Conservation (phyloP, 2,329 filamentous ascomycete species). For the Sphaerulina vaccinii region DNA sequence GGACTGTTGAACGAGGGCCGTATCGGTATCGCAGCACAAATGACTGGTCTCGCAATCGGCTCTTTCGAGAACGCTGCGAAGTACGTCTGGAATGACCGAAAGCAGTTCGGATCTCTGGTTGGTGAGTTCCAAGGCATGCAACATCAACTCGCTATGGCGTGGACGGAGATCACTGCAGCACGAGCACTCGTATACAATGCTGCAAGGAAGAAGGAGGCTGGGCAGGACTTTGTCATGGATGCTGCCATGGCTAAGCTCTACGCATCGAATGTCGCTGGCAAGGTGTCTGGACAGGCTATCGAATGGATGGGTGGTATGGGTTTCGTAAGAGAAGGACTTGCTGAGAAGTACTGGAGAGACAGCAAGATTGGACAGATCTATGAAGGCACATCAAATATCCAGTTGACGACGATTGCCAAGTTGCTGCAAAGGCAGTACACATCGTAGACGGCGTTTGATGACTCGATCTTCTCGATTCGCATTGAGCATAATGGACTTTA, state of each 20-base stretch:
- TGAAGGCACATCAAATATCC: slow-evolving; percentile 80
- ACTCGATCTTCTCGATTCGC: too few species aligned
- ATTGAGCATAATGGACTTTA: too few species aligned
- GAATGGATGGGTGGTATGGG: slow-evolving; percentile 99
- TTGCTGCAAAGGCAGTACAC: slow-evolving; percentile 69
- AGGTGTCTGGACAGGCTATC: slow-evolving; percentile 79
- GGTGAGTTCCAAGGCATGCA: slow-evolving; percentile 99
- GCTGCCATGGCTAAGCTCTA: slow-evolving; percentile 98
- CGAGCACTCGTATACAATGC: slow-evolving; percentile 94
- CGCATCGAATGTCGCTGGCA: slow-evolving; percentile 86
- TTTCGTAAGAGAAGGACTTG: slow-evolving; percentile 91
- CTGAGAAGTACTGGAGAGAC: slow-evolving; percentile 97
- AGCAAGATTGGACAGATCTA: slow-evolving; percentile 90
- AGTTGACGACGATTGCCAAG: slow-evolving; percentile 69
- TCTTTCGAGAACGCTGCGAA: slow-evolving; percentile 91
- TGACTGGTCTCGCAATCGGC: slow-evolving; percentile 93
- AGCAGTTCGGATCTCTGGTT: slow-evolving; percentile 90
- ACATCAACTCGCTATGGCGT: slow-evolving; percentile 95
- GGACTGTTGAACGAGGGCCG: slow-evolving; percentile 90
- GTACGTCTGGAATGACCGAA: slow-evolving; percentile 97
- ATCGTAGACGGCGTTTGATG: slow-evolving; percentile 10
- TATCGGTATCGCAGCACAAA: slow-evolving; percentile 83
- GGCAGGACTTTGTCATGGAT: slow-evolving; percentile 90
- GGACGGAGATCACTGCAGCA: slow-evolving; percentile 88
- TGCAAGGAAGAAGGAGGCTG: slow-evolving; percentile 95